These are phyloP conservation scores for Recurvomyces mirabilis DNA, from an alignment of 495 filamentous ascomycete genomes.

Conservation along the genomic window DNA sequence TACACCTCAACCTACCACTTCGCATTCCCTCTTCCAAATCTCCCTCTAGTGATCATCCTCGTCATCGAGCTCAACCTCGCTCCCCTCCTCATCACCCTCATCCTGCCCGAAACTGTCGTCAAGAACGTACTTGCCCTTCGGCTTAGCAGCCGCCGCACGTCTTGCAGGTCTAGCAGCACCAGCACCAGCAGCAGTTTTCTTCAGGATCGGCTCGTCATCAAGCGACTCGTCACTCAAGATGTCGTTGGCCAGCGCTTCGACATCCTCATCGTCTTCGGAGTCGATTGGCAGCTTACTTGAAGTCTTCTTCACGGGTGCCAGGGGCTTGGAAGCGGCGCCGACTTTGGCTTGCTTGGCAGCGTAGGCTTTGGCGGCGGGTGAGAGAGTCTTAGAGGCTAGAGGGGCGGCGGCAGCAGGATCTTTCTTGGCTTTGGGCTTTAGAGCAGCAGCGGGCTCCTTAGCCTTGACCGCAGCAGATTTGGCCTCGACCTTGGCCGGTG, in stretches of 20 bases:
- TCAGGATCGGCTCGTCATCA: slow-evolving; percentile 31
- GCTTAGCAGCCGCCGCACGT: slow-evolving; percentile 39
- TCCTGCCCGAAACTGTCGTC: slow-evolving; percentile 30
- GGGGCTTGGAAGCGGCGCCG: slow-evolving; percentile 20
- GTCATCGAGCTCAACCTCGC: slow-evolving; percentile 28
- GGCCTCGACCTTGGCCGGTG: slow-evolving; percentile 29
- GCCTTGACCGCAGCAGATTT: slow-evolving; percentile 35
- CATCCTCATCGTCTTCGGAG: slow-evolving; percentile 25
- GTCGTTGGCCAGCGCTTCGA: slow-evolving; percentile 45
- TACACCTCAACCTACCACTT: neutral
- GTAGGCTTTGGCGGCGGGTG: slow-evolving; percentile 74
- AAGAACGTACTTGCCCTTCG: slow-evolving; percentile 44
- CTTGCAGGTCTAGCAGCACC: slow-evolving; percentile 40
- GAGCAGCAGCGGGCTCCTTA: slow-evolving; percentile 24
- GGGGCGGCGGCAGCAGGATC: slow-evolving; percentile 14
- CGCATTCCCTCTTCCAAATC: neutral
- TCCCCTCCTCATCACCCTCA: slow-evolving; percentile 16
- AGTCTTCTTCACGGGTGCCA: slow-evolving; percentile 21
- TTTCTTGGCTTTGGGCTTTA: slow-evolving; percentile 24
- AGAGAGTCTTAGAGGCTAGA: slow-evolving; percentile 43
- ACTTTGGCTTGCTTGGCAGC: slow-evolving; percentile 53
- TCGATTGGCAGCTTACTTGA: slow-evolving; percentile 28
- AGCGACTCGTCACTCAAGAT: slow-evolving; percentile 34
- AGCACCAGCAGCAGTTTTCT: slow-evolving; percentile 8
- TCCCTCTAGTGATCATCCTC: slow-evolving; percentile 24